A percentile compares a stretch with the other conserved stretches of the same genome.
phyloP scores from a whole-genome alignment of 345 rosid species.

The Pistacia integerrima region DNA sequence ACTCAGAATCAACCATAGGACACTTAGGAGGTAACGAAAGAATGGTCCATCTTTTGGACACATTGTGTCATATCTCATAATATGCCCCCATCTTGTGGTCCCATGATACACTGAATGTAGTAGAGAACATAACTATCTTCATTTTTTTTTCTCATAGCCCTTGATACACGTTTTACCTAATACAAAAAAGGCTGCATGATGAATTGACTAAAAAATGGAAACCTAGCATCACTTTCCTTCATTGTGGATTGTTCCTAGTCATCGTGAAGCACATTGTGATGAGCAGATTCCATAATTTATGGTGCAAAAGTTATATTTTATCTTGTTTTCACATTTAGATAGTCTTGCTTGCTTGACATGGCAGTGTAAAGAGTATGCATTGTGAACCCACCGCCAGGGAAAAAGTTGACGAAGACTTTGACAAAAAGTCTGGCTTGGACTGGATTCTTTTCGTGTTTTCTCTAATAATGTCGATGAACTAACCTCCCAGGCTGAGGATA shows the following conservation, averaged over 20 bases:
- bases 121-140: neutral
- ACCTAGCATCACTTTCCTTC: neutral
- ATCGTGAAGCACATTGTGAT: neutral
- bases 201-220: neutral
- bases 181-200: neutral
- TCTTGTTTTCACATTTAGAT: neutral
- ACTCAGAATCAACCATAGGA: neutral
- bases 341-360: neutral
- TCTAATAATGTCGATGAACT: too few species aligned
- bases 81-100: neutral
- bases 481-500: too few species aligned
- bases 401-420: too few species aligned
- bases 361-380: neutral
- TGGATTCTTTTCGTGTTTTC: too few species aligned
- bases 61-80: neutral
- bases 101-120: neutral
- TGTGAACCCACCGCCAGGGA: too few species aligned
- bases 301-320: neutral
- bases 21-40: neutral
- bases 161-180: neutral
- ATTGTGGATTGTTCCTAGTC: neutral
- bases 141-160: neutral
- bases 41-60: neutral
- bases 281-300: neutral
- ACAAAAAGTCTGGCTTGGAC: too few species aligned